phyloP scores from a whole-genome alignment of 805 yeast species.

The Wickerhamomyces pijperi region DNA sequence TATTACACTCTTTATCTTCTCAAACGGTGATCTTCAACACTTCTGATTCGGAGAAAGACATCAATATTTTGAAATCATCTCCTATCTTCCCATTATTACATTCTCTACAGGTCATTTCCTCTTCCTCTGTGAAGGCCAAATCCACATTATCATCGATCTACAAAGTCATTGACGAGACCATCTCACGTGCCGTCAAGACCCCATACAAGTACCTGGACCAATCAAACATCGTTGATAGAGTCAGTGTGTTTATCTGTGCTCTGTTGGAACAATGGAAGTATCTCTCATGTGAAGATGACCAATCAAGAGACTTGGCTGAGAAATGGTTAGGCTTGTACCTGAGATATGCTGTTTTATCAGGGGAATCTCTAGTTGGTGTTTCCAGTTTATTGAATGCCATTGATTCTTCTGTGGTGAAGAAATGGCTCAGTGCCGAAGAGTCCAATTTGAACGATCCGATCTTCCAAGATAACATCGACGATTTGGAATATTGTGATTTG shows the following conservation, averaged over 20 bases:
- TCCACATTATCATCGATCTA: constrained; percentile 29
- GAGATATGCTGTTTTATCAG: constrained; percentile 38
- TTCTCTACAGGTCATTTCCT: constrained; percentile 26
- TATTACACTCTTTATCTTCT: constrained; percentile 36
- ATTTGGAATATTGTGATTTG: constrained; percentile 21
- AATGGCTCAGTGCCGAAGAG: too few species aligned
- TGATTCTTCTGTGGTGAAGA: too few species aligned
- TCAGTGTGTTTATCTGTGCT: constrained; percentile 49
- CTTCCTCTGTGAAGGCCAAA: neutral
- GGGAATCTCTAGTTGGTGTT: constrained; percentile 37
- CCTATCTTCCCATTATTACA: constrained; percentile 46
- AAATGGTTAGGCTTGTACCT: constrained; percentile 42
- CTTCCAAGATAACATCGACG: too few species aligned
- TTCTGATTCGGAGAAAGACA: too few species aligned
- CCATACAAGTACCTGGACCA: constrained; percentile 81
- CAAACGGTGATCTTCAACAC: constrained; percentile 46
- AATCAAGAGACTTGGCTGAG: constrained; percentile 17
- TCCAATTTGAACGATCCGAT: too few species aligned
- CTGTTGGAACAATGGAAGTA: constrained; percentile 62
- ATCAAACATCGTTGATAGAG: constrained; percentile 21
- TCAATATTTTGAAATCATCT: constrained; percentile 29
- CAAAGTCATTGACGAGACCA: constrained; percentile 63
- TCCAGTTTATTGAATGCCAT: neutral
- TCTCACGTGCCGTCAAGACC: constrained; percentile 55
- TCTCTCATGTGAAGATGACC: constrained; percentile 21